phyloP scores from a whole-genome alignment of 805 yeast genomes.

The Yarrowia sp. region DNA sequence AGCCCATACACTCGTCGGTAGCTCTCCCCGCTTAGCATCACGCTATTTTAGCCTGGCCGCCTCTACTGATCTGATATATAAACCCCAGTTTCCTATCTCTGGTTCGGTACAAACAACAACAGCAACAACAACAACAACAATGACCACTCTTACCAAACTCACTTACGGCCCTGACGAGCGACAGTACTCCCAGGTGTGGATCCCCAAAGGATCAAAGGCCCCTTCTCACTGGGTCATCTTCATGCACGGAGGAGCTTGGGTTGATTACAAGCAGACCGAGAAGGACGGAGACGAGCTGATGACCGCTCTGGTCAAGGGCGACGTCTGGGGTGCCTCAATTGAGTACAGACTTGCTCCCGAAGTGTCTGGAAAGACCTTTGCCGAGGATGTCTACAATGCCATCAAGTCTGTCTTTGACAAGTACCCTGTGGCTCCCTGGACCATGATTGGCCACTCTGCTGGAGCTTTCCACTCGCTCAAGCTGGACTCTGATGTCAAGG shows the following conservation, averaged over 20 bases:
- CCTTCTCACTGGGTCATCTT: constrained; percentile 44
- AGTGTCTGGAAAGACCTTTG: constrained; percentile 58
- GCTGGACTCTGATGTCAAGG: constrained; percentile 32
- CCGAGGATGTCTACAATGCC: constrained; percentile 54
- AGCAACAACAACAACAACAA: neutral
- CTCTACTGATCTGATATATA: neutral
- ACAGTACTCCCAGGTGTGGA: neutral
- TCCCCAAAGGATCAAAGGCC: constrained; percentile 9
- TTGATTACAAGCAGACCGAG: constrained; percentile 62
- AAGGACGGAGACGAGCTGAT: constrained; percentile 50
- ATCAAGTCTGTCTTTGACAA: constrained; percentile 37
- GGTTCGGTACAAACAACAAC: neutral
- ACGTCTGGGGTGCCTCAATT: constrained; percentile 41
- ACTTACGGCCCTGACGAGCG: constrained; percentile 10
- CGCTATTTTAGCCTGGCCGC: neutral
- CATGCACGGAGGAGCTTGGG: constrained; percentile 91
- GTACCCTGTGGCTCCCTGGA: constrained; percentile 36
- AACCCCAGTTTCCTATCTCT: neutral
- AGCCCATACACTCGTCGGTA: neutral
- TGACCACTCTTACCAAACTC: constrained; percentile 1
- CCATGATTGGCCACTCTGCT: constrained; percentile 71
- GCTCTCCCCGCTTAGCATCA: neutral
- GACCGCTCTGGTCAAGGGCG: constrained; percentile 34
- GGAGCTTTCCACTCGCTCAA: constrained; percentile 71
- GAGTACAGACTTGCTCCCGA: constrained; percentile 71